Evolutionary conservation across 176 grass and related monocot genomes (phyloP), one percentile per base, ranked within the genome.

Genomic region (Hyparrhenia diplandra): DNA sequence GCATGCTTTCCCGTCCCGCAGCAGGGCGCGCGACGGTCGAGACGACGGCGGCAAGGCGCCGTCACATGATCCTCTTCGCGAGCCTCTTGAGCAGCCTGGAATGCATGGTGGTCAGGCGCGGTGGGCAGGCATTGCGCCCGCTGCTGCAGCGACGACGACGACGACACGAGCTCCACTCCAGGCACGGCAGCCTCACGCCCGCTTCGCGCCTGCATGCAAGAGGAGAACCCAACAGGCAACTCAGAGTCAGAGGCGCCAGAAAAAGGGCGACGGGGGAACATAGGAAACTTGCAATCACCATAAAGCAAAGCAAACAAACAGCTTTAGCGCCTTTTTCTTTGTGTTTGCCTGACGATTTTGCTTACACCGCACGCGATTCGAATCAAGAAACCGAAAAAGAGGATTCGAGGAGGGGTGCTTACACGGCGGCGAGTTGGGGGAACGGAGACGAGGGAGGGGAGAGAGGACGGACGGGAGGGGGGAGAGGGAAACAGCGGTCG

Each of bases 1-100:
- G 63, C 88, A 91, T 23, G 1, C 11, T 14, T 93, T 18, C 41
- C 27, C 37, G 46, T 29, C 10, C 30, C 64, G 36, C 64, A 5
- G n/a, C n/a, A n/a, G n/a, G 69, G 69, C 58, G 40, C 55, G 17
- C 47, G 24, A 73, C 39, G 24, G 30, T 5, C 69, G 13, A 77
- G 32, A 70, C 47, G 41, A 57, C 83, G 55, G 12, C 40, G 40
- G 52, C 32, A 24, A 36, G 77, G 62, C n/a, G 78, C 6, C 72
- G 69, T 87, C 89, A 90, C 55, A 64, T 84, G 84, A 90, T 80
- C 89, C 70, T 87, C 84, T 84, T 84, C 13, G 76, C 63, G 76
- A 91, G 71, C 84, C 71, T 84, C 76, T 87, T 81, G 42, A 80
- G n/a, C 84, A 86, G 60, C 68, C 79, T 82, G 29, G 74, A 60